A percentile compares a stretch with the other conserved stretches of the same genome.
Evolutionary conservation across 108 stramenopile genomes (phyloP).

Genomic region (Nitzschia inconspicua): DNA sequence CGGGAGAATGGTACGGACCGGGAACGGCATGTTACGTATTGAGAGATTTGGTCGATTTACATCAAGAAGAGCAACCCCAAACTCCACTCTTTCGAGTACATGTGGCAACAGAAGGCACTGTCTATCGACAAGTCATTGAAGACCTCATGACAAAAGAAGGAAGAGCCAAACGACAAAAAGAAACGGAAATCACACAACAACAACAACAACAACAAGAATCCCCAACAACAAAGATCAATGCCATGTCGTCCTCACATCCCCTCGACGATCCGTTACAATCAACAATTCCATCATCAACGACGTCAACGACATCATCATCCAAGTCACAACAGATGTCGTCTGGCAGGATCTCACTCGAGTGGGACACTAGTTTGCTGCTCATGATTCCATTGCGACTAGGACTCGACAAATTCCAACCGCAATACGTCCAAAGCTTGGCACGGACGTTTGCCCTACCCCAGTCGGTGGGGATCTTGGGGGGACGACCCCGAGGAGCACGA

Average conservation of each 20-base stretch:
- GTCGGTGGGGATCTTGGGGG: slow-evolving; percentile 87
- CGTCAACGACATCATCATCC: too few relatives aligned
- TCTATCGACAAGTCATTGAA: slow-evolving; percentile 70
- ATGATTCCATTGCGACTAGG: slow-evolving; percentile 80
- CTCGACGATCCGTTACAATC: too few relatives aligned
- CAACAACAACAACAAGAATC: slow-evolving; percentile 6
- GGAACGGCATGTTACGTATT: slow-evolving; percentile 80
- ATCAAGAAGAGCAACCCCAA: slow-evolving; percentile 22
- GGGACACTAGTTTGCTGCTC: slow-evolving; percentile 71
- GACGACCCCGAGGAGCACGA: slow-evolving; percentile 80
- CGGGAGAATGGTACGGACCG: slow-evolving; percentile 92
- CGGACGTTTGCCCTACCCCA: slow-evolving; percentile 66
- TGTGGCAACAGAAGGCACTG: slow-evolving; percentile 77
- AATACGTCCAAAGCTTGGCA: slow-evolving; percentile 49
- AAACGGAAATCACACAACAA: background rate
- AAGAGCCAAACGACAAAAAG: slow-evolving; percentile 18
- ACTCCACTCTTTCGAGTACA: slow-evolving; percentile 57
- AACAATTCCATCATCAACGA: too few relatives aligned
- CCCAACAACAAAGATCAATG: too few relatives aligned
- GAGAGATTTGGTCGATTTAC: slow-evolving; percentile 63
- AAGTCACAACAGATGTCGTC: too few relatives aligned
- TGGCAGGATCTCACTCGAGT: slow-evolving; percentile 42
- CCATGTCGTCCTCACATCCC: slow-evolving; percentile 14
- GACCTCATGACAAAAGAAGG: slow-evolving; percentile 62
- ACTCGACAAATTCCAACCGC: slow-evolving; percentile 53